Evolutionary conservation across 257 asterid genomes (phyloP), one percentile per base, ranked within the genome.

Genomic region (Petunia secreta): DNA sequence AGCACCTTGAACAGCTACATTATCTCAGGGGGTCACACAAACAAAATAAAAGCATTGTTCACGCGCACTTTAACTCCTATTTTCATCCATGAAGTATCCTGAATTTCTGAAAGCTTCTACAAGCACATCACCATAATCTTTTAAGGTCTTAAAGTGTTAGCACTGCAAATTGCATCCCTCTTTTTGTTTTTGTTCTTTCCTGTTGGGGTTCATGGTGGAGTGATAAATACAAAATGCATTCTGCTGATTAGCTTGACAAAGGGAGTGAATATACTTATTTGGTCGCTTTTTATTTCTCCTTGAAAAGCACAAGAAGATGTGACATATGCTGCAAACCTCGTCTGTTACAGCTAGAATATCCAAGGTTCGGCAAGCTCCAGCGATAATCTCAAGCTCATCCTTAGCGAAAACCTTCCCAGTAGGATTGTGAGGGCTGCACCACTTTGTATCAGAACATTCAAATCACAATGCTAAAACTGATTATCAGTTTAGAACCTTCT

Each of bases 391-490:
- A 67, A 94, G 98, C 91, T 94, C 98, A 75, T 85, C 90, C 88
- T 71, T 83, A 79, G 88, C 74, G 88, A 91, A 94, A 75, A 93
- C 92, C 88, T 94, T 94, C 60, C 98, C 98, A 44, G 98, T 94
- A 44, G 98, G 98, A 75, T 94, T 94, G 89, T 94, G 98, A 83
- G 98, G 98, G 85, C 98, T 91, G 98, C 79, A 75, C 80, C 85
- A 85, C 63, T 75, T 83, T 41, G 73, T 75, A 88, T 87, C 64
- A 89, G 89, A 75, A 85, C 60, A 82, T 58, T 41, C 79, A 81
- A 66, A 84, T 52, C 37, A 44, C 75, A 78, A 67, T 44, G 52
- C 14, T 38, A 50, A 43, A 50, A 58, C 46, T 9, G 16, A 46
- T 46, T 34, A 69, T 46, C 58, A 4, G 43, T 69, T 69, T 69